These are phyloP conservation scores for Clonostachys sp. DNA, from an alignment of 2,329 filamentous ascomycete genomes.

Conservation along the genomic window DNA sequence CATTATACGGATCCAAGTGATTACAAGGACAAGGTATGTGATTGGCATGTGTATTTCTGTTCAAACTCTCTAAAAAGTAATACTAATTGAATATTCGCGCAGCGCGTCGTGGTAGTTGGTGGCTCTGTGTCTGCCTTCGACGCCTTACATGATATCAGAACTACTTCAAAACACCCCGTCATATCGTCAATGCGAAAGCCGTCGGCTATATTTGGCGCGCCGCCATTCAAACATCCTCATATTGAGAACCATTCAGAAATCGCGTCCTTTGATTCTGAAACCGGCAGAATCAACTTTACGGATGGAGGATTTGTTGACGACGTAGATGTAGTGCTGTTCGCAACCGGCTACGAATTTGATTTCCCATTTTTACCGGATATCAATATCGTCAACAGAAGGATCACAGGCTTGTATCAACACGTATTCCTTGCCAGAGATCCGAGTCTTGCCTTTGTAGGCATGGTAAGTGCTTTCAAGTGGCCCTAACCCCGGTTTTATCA, in stretches of 20 bases:
- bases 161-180: slow-evolving; percentile 37
- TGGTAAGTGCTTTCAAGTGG: no score
- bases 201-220: neutral
- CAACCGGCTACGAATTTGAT: no score
- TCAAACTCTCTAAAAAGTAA: neutral
- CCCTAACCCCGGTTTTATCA: no score
- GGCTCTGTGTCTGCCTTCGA: slow-evolving; percentile 55
- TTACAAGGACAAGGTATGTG: slow-evolving; percentile 37
- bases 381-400: no score
- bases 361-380: no score
- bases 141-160: slow-evolving; percentile 46
- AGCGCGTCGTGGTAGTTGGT: slow-evolving; percentile 52
- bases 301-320: no score
- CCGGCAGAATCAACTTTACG: slow-evolving; percentile 1
- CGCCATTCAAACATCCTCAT: neutral
- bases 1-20: slow-evolving; percentile 40
- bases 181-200: slow-evolving; percentile 31
- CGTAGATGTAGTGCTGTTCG: no score
- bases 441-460: no score
- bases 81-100: neutral
- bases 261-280: neutral
- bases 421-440: no score
- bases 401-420: no score
- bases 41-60: no score
- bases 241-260: neutral